A percentile compares a stretch with the other conserved stretches of the same genome.
Evolutionary conservation across 164 flowering plant genomes (phyloP).

Genomic region (Vitis amurensis): DNA sequence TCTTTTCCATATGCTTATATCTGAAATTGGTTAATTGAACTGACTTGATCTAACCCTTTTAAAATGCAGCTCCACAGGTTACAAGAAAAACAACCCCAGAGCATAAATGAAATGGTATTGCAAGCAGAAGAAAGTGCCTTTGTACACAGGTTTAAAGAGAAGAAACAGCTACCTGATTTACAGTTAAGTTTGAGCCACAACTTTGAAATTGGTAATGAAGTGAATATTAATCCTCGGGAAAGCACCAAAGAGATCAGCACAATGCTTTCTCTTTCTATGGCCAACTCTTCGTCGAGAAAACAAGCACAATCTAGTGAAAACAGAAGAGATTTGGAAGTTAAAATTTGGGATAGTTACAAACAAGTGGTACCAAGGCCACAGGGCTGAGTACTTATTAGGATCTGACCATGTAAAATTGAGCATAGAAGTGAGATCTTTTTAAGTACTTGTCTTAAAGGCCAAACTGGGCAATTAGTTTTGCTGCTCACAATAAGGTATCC

Average conservation of each 20-base stretch:
- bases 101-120: background rate
- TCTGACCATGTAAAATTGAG: conserved; percentile 1
- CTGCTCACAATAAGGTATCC: no score
- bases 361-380: conserved; percentile 3
- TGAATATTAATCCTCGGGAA: background rate
- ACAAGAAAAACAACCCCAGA: conserved; percentile 1
- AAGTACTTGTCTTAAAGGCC: no score
- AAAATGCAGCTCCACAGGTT: background rate
- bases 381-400: conserved; percentile 13
- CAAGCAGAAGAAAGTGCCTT: background rate
- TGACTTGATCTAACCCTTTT: background rate
- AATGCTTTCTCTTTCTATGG: conserved; percentile 41
- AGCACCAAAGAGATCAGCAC: conserved; percentile 22
- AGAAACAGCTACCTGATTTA: conserved; percentile 17
- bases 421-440: no score
- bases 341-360: background rate
- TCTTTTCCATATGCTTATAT: no score
- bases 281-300: conserved; percentile 12
- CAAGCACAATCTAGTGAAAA: conserved; percentile 1
- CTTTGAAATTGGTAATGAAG: background rate
- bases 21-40: background rate
- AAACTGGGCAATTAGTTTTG: no score
- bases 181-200: conserved; percentile 24
- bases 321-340: no score
- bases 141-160: background rate